Evolutionary conservation across 148 eudicot genomes (phyloP).

Genomic region (Tetragonia tetragonoides): DNA sequence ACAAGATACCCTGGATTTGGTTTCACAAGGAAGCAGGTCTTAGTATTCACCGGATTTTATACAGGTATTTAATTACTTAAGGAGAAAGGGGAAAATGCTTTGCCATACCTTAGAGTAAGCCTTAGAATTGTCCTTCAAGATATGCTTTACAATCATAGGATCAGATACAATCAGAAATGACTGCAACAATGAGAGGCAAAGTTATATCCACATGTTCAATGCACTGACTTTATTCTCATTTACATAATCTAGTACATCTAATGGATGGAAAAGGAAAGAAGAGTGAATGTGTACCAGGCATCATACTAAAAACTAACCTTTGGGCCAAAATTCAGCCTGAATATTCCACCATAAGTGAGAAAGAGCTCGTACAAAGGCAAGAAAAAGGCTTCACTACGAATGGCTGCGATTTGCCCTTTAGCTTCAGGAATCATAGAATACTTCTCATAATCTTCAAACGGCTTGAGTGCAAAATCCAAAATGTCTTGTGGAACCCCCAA

Average conservation of each 20-base stretch:
- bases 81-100: neutral
- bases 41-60: slow-evolving; percentile 2
- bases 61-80: neutral
- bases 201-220: neutral
- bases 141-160: slow-evolving; percentile 83
- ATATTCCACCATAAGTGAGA: slow-evolving; percentile 95
- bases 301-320: slow-evolving; percentile 55
- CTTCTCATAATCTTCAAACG: slow-evolving; percentile 42
- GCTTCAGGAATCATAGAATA: slow-evolving; percentile 78
- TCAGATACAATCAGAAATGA: slow-evolving; percentile 94
- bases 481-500: slow-evolving; percentile 56
- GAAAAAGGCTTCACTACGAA: slow-evolving; percentile 80
- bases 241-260: neutral
- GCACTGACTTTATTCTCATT: neutral
- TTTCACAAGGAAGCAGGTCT: neutral
- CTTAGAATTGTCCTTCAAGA: slow-evolving; percentile 84
- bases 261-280: slow-evolving; percentile 4
- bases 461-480: slow-evolving; percentile 52
- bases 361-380: slow-evolving; percentile 87
- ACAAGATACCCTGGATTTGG: slow-evolving; percentile 66
- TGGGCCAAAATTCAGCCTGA: slow-evolving; percentile 91
- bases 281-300: neutral
- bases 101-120: slow-evolving; percentile 79
- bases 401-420: slow-evolving; percentile 66
- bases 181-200: slow-evolving; percentile 47